These are phyloP conservation scores for Trichosporon inkin DNA, from an alignment of 1,284 basidiomycete species.

Conservation along the genomic window DNA sequence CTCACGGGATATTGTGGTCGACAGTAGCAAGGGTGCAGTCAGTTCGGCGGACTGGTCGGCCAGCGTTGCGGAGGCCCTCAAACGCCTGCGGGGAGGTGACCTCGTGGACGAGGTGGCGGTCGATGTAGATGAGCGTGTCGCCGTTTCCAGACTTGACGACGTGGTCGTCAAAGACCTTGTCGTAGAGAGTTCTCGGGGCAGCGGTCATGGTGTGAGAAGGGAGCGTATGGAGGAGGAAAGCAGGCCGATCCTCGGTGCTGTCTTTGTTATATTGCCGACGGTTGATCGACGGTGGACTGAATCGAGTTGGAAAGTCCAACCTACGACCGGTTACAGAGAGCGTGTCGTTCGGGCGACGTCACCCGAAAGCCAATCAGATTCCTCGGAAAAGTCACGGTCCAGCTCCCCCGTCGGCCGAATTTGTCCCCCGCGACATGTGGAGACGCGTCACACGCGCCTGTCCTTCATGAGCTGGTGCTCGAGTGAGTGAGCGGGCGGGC, in stretches of 20 bases:
- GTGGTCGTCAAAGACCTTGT: conserved; percentile 96
- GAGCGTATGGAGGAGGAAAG: neutral
- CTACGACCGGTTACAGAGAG: neutral
- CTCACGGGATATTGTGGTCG: conserved; percentile 93
- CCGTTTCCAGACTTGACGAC: conserved; percentile 78
- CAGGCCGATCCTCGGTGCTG: neutral
- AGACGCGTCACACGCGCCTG: neutral
- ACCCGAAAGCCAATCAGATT: conserved; percentile 3
- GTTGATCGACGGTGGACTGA: conserved; percentile 1
- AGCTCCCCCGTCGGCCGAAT: neutral
- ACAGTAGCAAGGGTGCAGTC: conserved; percentile 94
- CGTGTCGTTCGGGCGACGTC: neutral
- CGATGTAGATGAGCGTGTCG: conserved; percentile 85
- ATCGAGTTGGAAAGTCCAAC: conserved; percentile 5
- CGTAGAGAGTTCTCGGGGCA: conserved; percentile 76
- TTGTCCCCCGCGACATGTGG: conserved; percentile 1
- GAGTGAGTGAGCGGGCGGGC: too few relatives aligned
- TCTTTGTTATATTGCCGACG: neutral
- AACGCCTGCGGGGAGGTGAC: conserved; percentile 96
- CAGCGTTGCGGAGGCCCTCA: conserved; percentile 83
- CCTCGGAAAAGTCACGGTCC: neutral
- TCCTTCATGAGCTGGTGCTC: neutral
- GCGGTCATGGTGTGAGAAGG: conserved; percentile 21
- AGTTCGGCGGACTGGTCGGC: conserved; percentile 75
- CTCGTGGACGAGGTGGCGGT: conserved; percentile 93